Percentiles rank a stretch among this genome's conserved stretches.
Evolutionary conservation across 1,139 yeast species (phyloP).

Genomic region (Kodamaea suecica): DNA sequence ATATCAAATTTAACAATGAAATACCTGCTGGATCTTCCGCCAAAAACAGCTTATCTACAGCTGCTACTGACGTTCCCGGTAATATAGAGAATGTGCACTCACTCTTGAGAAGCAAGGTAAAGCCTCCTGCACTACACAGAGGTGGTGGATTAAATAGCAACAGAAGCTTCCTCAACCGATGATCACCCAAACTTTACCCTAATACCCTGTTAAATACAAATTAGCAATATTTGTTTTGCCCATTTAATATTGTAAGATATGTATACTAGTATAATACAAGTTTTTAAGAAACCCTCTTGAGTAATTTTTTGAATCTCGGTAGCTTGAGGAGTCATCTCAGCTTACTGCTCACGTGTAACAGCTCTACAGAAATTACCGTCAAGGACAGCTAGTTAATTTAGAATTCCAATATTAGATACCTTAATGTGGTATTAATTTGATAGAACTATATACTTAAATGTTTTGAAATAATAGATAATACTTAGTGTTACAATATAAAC

Average conservation of each 20-base stretch:
- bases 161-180: conserved; percentile 13
- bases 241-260: conserved; percentile 1
- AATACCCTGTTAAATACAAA: background rate
- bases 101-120: conserved; percentile 37
- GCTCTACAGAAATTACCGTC: no score
- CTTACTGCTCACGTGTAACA: no score
- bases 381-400: no score
- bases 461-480: no score
- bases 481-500: background rate
- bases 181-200: background rate
- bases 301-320: no score
- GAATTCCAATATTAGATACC: no score
- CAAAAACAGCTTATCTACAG: no score
- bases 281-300: background rate
- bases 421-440: no score
- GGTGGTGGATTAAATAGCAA: conserved; percentile 30
- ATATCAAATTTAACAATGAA: background rate
- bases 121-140: conserved; percentile 44
- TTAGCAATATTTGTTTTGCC: background rate
- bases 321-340: no score
- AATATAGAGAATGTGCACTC: conserved; percentile 35
- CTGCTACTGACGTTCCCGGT: conserved; percentile 12
- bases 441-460: no score
- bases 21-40: background rate
- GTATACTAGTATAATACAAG: background rate